phyloP scores from a whole-genome alignment of 805 yeast species.

The Candida ascalaphidarum region DNA sequence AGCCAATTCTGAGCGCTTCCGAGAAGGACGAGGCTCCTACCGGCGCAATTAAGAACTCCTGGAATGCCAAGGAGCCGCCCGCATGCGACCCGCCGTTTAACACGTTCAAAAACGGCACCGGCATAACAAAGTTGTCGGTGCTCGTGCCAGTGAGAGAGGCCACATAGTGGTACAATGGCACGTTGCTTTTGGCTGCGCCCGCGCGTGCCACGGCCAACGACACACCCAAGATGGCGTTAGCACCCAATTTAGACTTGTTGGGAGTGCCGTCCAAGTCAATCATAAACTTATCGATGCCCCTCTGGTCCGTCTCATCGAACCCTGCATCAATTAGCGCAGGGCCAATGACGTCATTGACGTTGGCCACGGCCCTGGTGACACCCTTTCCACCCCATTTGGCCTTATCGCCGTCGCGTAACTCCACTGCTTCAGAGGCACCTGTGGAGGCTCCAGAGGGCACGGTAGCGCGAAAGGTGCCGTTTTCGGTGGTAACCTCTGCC shows the following conservation, averaged over 20 bases:
- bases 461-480: conserved; percentile 92
- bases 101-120: conserved; percentile 99
- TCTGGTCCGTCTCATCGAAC: conserved; percentile 82
- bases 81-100: conserved; percentile 99
- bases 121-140: conserved; percentile 81
- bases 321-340: conserved; percentile 82
- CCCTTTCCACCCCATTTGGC: conserved; percentile 98
- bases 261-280: conserved; percentile 88
- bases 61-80: conserved; percentile 98
- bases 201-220: conserved; percentile 96
- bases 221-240: conserved; percentile 97
- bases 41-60: conserved; percentile 99
- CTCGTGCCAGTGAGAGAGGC: conserved; percentile 69
- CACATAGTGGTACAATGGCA: conserved; percentile 90
- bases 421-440: conserved; percentile 97
- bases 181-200: conserved; percentile 92
- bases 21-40: conserved; percentile 82
- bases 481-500: conserved; percentile 89
- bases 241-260: conserved; percentile 96
- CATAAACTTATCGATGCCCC: conserved; percentile 79
- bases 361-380: conserved; percentile 92
- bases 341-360: conserved; percentile 90
- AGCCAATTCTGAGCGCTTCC: conserved; percentile 94
- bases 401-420: conserved; percentile 97
- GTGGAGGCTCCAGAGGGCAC: conserved; percentile 99